Percentiles rank a stretch among this genome's conserved stretches.
phyloP scores from a whole-genome alignment of 805 yeast species.

The Schizosaccharomyces cryophilus region DNA sequence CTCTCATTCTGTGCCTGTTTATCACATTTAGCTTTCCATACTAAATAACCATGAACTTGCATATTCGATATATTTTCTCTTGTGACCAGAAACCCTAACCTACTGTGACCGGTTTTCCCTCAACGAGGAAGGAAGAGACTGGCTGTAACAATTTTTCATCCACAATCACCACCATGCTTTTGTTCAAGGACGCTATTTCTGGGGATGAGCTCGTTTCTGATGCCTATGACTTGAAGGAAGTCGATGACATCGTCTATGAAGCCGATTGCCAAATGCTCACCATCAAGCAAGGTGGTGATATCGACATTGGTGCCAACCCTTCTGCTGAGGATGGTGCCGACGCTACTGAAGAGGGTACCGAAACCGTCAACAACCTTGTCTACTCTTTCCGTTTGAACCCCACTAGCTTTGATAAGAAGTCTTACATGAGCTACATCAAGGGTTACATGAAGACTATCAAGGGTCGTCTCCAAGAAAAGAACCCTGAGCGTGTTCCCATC shows the following conservation, averaged over 20 bases:
- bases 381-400: slow-evolving; percentile 95
- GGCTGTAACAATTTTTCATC: background rate
- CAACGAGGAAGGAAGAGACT: background rate
- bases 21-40: too few relatives aligned
- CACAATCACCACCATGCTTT: slow-evolving; percentile 13
- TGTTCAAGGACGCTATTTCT: slow-evolving; percentile 57
- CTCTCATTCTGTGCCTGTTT: too few relatives aligned
- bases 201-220: slow-evolving; percentile 86
- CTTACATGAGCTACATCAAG: slow-evolving; percentile 88
- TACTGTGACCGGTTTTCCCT: background rate
- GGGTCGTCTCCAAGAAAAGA: slow-evolving; percentile 65
- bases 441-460: slow-evolving; percentile 93
- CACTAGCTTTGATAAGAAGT: slow-evolving; percentile 93
- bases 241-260: slow-evolving; percentile 82
- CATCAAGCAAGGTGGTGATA: slow-evolving; percentile 63
- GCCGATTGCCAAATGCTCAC: slow-evolving; percentile 86
- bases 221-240: slow-evolving; percentile 75
- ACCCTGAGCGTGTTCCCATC: slow-evolving; percentile 65
- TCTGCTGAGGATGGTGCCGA: slow-evolving; percentile 85
- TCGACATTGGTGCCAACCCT: slow-evolving; percentile 98
- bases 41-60: too few relatives aligned
- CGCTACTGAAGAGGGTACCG: slow-evolving; percentile 58
- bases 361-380: slow-evolving; percentile 92
- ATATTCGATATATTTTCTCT: too few relatives aligned
- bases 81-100: background rate